Base-by-base conservation (phyloP, 495 filamentous ascomycete genomes). In the Margaritispora aquatica region DNA sequence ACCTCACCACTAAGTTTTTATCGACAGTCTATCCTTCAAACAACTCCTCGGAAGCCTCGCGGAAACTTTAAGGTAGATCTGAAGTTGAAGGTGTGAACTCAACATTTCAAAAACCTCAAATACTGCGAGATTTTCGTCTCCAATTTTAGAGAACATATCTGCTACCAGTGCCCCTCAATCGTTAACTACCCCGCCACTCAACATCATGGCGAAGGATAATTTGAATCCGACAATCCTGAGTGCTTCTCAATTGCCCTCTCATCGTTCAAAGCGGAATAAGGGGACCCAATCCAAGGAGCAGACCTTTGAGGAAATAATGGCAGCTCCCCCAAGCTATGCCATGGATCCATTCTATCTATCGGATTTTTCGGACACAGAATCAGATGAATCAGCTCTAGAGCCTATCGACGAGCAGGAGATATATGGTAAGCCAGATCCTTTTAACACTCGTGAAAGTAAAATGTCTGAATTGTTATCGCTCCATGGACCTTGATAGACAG, bases 401-500 rank as follows among this genome's bases (percentile, higher is more conserved):
- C 88, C 86, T 26, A 94, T 98, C 60, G 94, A 98, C 66, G 90
- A 91, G 69, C 95, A 97, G 68, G 94, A 98, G 72, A 89, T 98
- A 23, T 98, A 91, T 67, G 92, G 92, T 96, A 77, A 63, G 53
- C 29, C n/a, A n/a, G n/a, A n/a, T n/a, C n/a, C n/a, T n/a, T n/a
- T n/a, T n/a, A n/a, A n/a, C n/a, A n/a, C n/a, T n/a, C n/a, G n/a
- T n/a, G n/a, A n/a, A n/a, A n/a, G n/a, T n/a, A n/a, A n/a, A n/a
- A n/a, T n/a, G n/a, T n/a, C n/a, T n/a, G n/a, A n/a, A n/a, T n/a
- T n/a, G n/a, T n/a, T n/a, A n/a, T n/a, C n/a, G n/a, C n/a, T n/a
- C n/a, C n/a, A n/a, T n/a, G n/a, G n/a, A n/a, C n/a, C n/a, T n/a
- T n/a, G n/a, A n/a, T n/a, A n/a, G n/a, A n/a, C n/a, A n/a, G n/a